A percentile compares a stretch with the other conserved stretches of the same genome.
Conservation (phyloP, 2,329 filamentous ascomycete species). For the Trichophyton benhamiae region DNA sequence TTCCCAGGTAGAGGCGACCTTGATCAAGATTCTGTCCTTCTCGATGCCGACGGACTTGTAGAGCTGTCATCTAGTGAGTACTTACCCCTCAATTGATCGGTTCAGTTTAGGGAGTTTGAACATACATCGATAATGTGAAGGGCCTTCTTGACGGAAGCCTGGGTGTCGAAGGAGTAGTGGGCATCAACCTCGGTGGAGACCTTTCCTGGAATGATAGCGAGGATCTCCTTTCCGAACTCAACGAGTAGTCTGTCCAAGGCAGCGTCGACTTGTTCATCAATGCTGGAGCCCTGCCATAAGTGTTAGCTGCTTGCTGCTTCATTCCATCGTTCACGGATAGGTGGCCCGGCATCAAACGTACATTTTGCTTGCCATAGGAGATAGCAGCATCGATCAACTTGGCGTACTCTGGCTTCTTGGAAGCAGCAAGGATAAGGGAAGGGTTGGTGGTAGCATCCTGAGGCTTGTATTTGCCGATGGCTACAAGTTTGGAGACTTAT, state of each 20-base stretch:
- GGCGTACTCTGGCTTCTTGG: slow-evolving; percentile 95
- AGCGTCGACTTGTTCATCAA: slow-evolving; percentile 76
- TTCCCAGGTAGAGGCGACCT: slow-evolving; percentile 98
- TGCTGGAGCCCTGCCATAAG: slow-evolving; percentile 38
- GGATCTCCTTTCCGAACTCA: slow-evolving; percentile 95
- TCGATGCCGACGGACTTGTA: slow-evolving; percentile 85
- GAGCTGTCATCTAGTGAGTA: slow-evolving; percentile 45
- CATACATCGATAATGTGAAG: slow-evolving; percentile 89
- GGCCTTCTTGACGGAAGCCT: slow-evolving; percentile 88
- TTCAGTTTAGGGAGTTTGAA: slow-evolving; percentile 10
- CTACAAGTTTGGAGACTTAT: slow-evolving; percentile 37
- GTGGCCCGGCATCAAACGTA: slow-evolving; percentile 26
- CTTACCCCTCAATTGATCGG: neutral
- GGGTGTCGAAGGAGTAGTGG: slow-evolving; percentile 84
- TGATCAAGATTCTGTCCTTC: slow-evolving; percentile 95
- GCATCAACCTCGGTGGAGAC: slow-evolving; percentile 98
- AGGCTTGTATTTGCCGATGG: slow-evolving; percentile 99
- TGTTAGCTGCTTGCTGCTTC: neutral
- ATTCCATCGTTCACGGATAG: neutral
- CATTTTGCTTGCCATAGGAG: slow-evolving; percentile 68
- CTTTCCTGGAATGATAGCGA: slow-evolving; percentile 93
- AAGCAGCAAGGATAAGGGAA: slow-evolving; percentile 91
- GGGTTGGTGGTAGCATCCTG: slow-evolving; percentile 99
- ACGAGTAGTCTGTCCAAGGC: slow-evolving; percentile 90
- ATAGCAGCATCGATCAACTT: slow-evolving; percentile 79